Base-by-base conservation (phyloP, 257 asterid genomes). In the Jaltomata sinuosa region DNA sequence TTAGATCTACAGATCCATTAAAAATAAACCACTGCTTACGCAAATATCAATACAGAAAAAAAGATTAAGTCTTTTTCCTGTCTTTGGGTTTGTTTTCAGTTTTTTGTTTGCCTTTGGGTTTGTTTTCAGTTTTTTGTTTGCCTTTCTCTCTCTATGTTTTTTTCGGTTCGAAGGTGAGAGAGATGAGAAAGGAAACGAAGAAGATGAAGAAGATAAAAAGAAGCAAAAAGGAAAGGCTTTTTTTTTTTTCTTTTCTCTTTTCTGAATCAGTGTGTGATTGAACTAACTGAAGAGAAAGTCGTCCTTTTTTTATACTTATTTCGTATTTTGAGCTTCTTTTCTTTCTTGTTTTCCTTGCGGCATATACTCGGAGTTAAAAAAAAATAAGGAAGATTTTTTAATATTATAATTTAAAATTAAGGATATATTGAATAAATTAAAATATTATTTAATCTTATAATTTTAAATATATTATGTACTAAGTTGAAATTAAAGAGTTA, bases 1-100 rank as follows among this genome's bases (percentile, higher is more conserved):
- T 67, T 83, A 89, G 93, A 89, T 90, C 93, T 90, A 82, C n/a
- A 89, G 90, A 90, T 89, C 90, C 90, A 87, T 87, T 84, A 86
- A 89, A 80, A 53, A 27, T 76, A n/a, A 47, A 77, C 2, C 27
- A 0, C 2, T 27, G 62, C 22, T 77, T 77, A 77, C 8, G 81
- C 14, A 10, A 34, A 59, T 64, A 69, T 83, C 34, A n/a, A 32
- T 38, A 78, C 65, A 84, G 42, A 67, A 27, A 81, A 47, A 47
- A 64, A 52, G 50, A 32, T 77, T 22, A 19, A 45, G 38, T 61
- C 52, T 47, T 84, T 79, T 68, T 34, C 77, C 50, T 68, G 50
- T 19, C 22, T 19, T 36, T 62, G 12, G 38, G 71, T 62, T 27
- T 62, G 21, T 65, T 65, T 65, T 62, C 67, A 27, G 38, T 65